These are phyloP conservation scores for Phytophthora litchii DNA, from an alignment of 352 stramenopile genomes.

Conservation along the genomic window DNA sequence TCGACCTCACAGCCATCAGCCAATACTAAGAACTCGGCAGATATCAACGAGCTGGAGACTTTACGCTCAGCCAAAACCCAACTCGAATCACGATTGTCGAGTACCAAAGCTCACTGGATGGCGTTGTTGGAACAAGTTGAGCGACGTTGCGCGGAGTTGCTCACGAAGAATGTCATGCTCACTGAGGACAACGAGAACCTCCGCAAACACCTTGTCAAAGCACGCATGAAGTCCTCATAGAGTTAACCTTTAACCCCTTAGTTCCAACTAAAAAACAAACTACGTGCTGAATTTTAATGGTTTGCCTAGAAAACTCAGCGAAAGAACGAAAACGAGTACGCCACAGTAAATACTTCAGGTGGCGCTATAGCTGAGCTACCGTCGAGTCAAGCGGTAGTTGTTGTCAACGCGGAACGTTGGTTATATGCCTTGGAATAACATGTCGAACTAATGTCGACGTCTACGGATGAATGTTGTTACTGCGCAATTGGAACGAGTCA, in stretches of 20 bases:
- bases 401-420: slow-evolving; percentile 25
- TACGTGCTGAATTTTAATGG: slow-evolving; percentile 22
- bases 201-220: slow-evolving; percentile 40
- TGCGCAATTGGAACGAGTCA: slow-evolving; percentile 89
- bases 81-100: slow-evolving; percentile 43
- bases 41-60: slow-evolving; percentile 15
- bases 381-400: slow-evolving; percentile 7
- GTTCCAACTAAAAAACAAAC: slow-evolving; percentile 11
- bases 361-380: slow-evolving; percentile 19
- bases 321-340: slow-evolving; percentile 23
- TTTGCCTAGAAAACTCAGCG: slow-evolving; percentile 8
- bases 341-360: slow-evolving; percentile 32
- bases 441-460: slow-evolving; percentile 12
- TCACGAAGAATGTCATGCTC: slow-evolving; percentile 80
- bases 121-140: slow-evolving; percentile 57
- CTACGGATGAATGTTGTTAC: slow-evolving; percentile 90
- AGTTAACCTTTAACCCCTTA: slow-evolving; percentile 14
- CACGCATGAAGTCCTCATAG: slow-evolving; percentile 5
- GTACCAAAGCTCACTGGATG: slow-evolving; percentile 51
- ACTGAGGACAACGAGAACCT: slow-evolving; percentile 64
- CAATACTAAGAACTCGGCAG: not conserved
- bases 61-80: slow-evolving; percentile 39
- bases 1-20: slow-evolving; percentile 1
- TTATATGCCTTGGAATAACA: slow-evolving; percentile 15
- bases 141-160: slow-evolving; percentile 56